Percentiles rank a stretch among this genome's conserved stretches.
phyloP scores from a whole-genome alignment of 768 basidiomycete genomes.

The Austroboletus eburneus region DNA sequence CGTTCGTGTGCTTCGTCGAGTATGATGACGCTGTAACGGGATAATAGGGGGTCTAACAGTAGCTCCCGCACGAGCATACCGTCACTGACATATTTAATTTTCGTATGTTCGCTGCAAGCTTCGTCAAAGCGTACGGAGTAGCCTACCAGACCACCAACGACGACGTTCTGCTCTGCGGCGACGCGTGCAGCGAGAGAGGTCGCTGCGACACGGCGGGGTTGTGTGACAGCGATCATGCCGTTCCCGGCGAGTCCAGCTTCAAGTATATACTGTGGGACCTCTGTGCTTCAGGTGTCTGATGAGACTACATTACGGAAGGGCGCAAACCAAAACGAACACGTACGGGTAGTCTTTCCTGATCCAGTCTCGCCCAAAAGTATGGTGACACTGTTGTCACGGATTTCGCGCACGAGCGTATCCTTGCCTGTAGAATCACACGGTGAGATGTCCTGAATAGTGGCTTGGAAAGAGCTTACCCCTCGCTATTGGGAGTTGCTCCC shows the following conservation, averaged over 20 bases:
- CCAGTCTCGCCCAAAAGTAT: slow-evolving; percentile 96
- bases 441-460: neutral
- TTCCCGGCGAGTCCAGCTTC: slow-evolving; percentile 70
- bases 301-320: slow-evolving; percentile 11
- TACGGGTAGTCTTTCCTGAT: slow-evolving; percentile 97
- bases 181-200: slow-evolving; percentile 92
- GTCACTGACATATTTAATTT: slow-evolving; percentile 95
- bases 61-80: slow-evolving; percentile 97
- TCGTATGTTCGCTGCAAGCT: slow-evolving; percentile 60
- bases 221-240: slow-evolving; percentile 86
- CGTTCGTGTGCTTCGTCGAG: slow-evolving; percentile 98
- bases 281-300: slow-evolving; percentile 44
- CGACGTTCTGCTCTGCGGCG: slow-evolving; percentile 71
- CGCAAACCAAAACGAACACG: slow-evolving; percentile 32
- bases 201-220: slow-evolving; percentile 93
- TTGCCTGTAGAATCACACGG: slow-evolving; percentile 44
- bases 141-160: slow-evolving; percentile 77
- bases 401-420: slow-evolving; percentile 69
- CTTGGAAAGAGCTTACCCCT: slow-evolving; percentile 42
- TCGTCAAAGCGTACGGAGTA: slow-evolving; percentile 98
- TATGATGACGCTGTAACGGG: slow-evolving; percentile 81
- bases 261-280: slow-evolving; percentile 93
- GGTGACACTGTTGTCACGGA: slow-evolving; percentile 75
- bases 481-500: slow-evolving; percentile 72
- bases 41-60: slow-evolving; percentile 70